Evolutionary conservation across 2,329 filamentous ascomycete genomes (phyloP).

Genomic region (Coniosporium tulheliwenetii): DNA sequence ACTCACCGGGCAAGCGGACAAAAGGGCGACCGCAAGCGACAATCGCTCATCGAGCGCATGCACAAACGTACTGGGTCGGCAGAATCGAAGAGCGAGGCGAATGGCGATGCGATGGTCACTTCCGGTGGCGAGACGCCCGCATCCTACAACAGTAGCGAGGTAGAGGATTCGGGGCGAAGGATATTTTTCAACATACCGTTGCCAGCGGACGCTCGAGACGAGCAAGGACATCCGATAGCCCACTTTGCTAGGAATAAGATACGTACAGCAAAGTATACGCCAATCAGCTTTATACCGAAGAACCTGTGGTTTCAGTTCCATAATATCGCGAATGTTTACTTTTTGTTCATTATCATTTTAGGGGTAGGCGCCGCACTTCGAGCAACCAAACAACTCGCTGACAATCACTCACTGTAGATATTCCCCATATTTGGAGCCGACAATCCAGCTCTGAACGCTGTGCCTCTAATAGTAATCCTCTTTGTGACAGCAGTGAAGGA

Average conservation of each 20-base stretch:
- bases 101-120: slow-evolving; percentile 14
- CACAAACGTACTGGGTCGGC: slow-evolving; percentile 44
- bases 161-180: slow-evolving; percentile 31
- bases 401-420: slow-evolving; percentile 42
- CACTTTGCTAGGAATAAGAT: slow-evolving; percentile 88
- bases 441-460: slow-evolving; percentile 79
- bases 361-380: slow-evolving; percentile 47
- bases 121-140: slow-evolving; percentile 24
- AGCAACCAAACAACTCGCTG: slow-evolving; percentile 3
- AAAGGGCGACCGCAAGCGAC: slow-evolving; percentile 63
- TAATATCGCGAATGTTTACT: slow-evolving; percentile 97
- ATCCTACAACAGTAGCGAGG: slow-evolving; percentile 23
- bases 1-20: slow-evolving; percentile 73
- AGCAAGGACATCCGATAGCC: slow-evolving; percentile 57
- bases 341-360: slow-evolving; percentile 89
- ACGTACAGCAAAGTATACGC: slow-evolving; percentile 92
- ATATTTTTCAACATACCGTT: slow-evolving; percentile 81
- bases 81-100: slow-evolving; percentile 44
- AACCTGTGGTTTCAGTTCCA: slow-evolving; percentile 98
- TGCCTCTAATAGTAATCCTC: slow-evolving; percentile 87
- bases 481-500: slow-evolving; percentile 83
- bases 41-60: slow-evolving; percentile 64
- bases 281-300: slow-evolving; percentile 87
- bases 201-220: slow-evolving; percentile 59
- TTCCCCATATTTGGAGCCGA: slow-evolving; percentile 90